Evolutionary conservation across 768 basidiomycete genomes (phyloP).

Genomic region (Pisolithus orientalis): DNA sequence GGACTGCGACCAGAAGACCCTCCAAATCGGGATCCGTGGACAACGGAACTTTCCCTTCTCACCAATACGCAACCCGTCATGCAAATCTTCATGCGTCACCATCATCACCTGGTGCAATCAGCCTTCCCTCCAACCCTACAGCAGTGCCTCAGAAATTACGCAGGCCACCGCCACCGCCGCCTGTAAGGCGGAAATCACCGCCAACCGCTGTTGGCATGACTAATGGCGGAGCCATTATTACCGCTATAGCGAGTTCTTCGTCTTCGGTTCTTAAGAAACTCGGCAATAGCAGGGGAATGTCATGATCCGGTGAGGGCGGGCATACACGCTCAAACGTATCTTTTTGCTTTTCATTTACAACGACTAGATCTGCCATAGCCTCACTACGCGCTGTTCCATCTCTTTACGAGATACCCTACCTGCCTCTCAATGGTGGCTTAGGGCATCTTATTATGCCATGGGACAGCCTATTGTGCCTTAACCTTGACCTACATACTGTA

Average conservation of each 20-base stretch:
- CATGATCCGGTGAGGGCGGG: neutral
- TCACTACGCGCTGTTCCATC: neutral
- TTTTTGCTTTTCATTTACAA: neutral
- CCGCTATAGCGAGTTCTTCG: conserved; percentile 45
- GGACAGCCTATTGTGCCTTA: too few species aligned
- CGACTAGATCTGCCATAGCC: neutral
- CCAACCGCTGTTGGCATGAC: conserved; percentile 52
- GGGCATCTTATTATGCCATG: too few species aligned
- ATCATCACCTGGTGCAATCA: conserved; percentile 14
- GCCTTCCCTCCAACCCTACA: conserved; percentile 11
- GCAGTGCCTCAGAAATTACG: conserved; percentile 25
- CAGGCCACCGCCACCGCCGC: conserved; percentile 62
- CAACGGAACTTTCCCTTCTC: conserved; percentile 13
- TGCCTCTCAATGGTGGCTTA: too few species aligned
- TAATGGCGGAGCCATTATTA: conserved; percentile 50
- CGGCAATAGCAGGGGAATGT: neutral
- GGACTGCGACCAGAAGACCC: conserved; percentile 12
- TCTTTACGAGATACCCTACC: too few species aligned
- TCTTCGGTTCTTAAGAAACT: conserved; percentile 12
- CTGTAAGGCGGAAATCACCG: conserved; percentile 65
- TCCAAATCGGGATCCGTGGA: conserved; percentile 25
- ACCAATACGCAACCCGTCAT: conserved; percentile 14
- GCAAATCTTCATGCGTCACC: conserved; percentile 12
- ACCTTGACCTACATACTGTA: too few species aligned
- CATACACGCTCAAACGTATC: neutral